Conservation (phyloP, 2,329 filamentous ascomycete species). For the Pseudogymnoascus destructans region DNA sequence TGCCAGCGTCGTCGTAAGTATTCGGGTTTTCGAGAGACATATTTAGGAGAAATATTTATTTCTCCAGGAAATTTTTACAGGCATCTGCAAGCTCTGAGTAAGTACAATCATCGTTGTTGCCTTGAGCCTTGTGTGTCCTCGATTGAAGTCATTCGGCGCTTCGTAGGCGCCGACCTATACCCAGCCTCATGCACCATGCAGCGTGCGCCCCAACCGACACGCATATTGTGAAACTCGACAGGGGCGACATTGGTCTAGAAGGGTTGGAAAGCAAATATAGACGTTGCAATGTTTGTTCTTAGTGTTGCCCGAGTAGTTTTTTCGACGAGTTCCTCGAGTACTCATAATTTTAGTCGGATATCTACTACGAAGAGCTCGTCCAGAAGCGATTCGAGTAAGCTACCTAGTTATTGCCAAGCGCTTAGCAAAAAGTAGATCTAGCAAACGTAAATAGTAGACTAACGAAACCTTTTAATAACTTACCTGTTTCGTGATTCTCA, state of each 20-base stretch:
- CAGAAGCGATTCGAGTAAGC: neutral
- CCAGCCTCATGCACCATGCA: neutral
- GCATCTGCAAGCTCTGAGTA: neutral
- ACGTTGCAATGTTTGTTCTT: neutral
- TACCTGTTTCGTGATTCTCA: neutral
- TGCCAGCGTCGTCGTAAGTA: neutral
- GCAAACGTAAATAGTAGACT: neutral
- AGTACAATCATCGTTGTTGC: neutral
- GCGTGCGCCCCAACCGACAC: neutral
- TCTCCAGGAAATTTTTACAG: neutral
- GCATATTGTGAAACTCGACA: neutral
- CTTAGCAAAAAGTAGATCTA: neutral
- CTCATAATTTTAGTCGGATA: neutral
- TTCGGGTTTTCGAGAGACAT: neutral
- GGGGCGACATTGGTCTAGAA: neutral
- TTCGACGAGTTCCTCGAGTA: neutral
- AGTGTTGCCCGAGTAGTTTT: neutral
- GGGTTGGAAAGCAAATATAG: neutral
- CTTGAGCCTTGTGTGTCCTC: neutral
- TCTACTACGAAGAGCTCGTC: neutral
- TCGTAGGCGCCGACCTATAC: neutral
- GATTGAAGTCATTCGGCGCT: neutral
- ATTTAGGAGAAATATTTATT: neutral
- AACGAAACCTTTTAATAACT: neutral
- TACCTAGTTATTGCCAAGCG: neutral